Percentiles rank a stretch among this genome's conserved stretches.
Conservation (phyloP, 495 filamentous ascomycete genomes). For the Penicillium ucsense region DNA sequence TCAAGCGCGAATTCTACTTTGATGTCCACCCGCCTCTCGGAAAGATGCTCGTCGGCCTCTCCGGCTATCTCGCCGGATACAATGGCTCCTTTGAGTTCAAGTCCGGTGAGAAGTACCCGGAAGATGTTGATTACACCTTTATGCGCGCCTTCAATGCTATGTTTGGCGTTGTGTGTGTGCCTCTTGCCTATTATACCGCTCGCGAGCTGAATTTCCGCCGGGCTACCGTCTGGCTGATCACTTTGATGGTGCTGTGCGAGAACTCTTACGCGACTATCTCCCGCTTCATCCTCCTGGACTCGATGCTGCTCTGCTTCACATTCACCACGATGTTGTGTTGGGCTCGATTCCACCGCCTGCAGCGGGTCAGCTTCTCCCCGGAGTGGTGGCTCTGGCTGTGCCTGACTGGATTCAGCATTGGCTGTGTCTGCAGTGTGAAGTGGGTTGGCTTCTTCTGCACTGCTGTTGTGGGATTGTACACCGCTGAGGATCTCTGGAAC, state of each 20-base stretch:
- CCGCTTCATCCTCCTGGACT: slow-evolving; percentile 93
- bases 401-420: slow-evolving; percentile 86
- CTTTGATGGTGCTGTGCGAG: slow-evolving; percentile 93
- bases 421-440: slow-evolving; percentile 96
- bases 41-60: slow-evolving; percentile 96
- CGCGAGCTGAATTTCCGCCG: slow-evolving; percentile 78
- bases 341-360: slow-evolving; percentile 86
- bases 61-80: slow-evolving; percentile 91
- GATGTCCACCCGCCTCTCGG: slow-evolving; percentile 96
- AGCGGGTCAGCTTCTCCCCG: slow-evolving; percentile 68
- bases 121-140: slow-evolving; percentile 92
- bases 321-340: slow-evolving; percentile 94
- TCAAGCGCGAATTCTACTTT: slow-evolving; percentile 99
- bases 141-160: slow-evolving; percentile 97
- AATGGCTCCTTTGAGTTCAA: slow-evolving; percentile 99
- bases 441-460: slow-evolving; percentile 95
- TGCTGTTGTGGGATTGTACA: slow-evolving; percentile 89
- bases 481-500: slow-evolving; percentile 93
- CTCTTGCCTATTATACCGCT: slow-evolving; percentile 90
- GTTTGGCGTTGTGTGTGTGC: slow-evolving; percentile 87
- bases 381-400: slow-evolving; percentile 92
- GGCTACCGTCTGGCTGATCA: slow-evolving; percentile 87
- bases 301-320: slow-evolving; percentile 96
- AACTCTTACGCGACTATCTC: slow-evolving; percentile 99
- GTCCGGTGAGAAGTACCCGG: slow-evolving; percentile 88